Evolutionary conservation across 2,329 filamentous ascomycete genomes (phyloP).

Genomic region (Taxawa tesnikishii): DNA sequence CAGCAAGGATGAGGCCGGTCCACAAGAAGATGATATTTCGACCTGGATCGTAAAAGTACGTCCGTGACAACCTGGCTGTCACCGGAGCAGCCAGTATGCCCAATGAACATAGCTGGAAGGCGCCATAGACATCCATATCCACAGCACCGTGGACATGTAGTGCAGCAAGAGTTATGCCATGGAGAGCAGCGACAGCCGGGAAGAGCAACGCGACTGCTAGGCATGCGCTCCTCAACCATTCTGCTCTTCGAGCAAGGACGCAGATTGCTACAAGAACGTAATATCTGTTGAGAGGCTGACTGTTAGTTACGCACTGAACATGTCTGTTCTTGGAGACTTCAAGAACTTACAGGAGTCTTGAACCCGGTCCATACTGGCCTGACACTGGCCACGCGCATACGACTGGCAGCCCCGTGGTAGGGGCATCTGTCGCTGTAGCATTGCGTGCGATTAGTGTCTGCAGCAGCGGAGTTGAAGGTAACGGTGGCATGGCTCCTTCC

Average conservation of each 20-base stretch:
- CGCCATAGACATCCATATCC: conserved; percentile 57
- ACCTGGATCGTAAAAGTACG: conserved; percentile 52
- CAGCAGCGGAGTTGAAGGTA: conserved; percentile 19
- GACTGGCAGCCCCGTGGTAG: conserved; percentile 34
- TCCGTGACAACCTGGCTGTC: conserved; percentile 47
- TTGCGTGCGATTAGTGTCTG: conserved; percentile 12
- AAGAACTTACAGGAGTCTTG: conserved; percentile 35
- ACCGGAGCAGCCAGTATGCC: conserved; percentile 53
- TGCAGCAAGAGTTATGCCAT: conserved; percentile 48
- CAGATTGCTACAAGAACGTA: conserved; percentile 53
- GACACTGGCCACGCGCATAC: conserved; percentile 46
- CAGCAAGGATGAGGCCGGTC: conserved; percentile 48
- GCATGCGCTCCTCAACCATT: conserved; percentile 52
- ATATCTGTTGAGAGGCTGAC: conserved; percentile 31
- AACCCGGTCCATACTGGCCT: conserved; percentile 45
- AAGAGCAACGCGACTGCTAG: conserved; percentile 51
- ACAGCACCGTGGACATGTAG: conserved; percentile 49
- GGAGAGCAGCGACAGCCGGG: conserved; percentile 51
- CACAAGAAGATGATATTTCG: conserved; percentile 56
- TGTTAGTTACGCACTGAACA: conserved; percentile 2
- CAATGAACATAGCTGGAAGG: conserved; percentile 55
- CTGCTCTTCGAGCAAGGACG: conserved; percentile 46
- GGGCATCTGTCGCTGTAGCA: conserved; percentile 11
- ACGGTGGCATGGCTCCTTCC: conserved; percentile 20
- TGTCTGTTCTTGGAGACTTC: background rate